Percentiles rank a stretch among this genome's conserved stretches.
Evolutionary conservation across 768 basidiomycete species (phyloP).

Genomic region (Jaapia argillacea): DNA sequence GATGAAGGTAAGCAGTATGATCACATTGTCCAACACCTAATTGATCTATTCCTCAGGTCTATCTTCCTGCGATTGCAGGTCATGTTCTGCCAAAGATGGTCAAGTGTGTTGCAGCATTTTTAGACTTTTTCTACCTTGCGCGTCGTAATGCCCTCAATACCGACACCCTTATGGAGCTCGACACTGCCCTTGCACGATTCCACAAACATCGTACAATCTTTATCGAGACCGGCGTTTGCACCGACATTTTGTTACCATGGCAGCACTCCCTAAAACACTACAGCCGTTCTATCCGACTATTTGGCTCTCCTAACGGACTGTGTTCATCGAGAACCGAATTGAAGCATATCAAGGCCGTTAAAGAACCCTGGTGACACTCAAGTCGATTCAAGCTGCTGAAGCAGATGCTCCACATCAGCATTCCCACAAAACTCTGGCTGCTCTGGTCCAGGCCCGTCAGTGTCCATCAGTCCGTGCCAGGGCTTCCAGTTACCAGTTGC

Average conservation of each 20-base stretch:
- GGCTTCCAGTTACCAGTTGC: too few relatives aligned
- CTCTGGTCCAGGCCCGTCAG: too few relatives aligned
- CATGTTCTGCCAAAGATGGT: conserved; percentile 18
- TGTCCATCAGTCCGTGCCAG: too few relatives aligned
- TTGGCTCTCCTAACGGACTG: conserved; percentile 12
- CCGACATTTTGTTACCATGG: neutral
- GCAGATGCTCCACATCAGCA: too few relatives aligned
- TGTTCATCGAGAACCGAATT: conserved; percentile 14
- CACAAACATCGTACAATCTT: neutral
- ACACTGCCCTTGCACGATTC: conserved; percentile 1
- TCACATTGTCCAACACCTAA: neutral
- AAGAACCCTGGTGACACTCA: conserved; percentile 13
- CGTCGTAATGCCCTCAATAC: conserved; percentile 10
- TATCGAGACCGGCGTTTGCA: neutral
- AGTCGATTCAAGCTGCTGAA: conserved; percentile 8
- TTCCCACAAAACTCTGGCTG: too few relatives aligned
- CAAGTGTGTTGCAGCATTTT: conserved; percentile 13
- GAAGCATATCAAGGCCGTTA: conserved; percentile 13
- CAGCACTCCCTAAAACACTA: neutral
- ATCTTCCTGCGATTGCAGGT: conserved; percentile 18
- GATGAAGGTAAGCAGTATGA: conserved; percentile 23
- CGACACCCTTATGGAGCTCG: conserved; percentile 9
- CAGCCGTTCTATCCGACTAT: neutral
- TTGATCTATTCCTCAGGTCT: conserved; percentile 4
- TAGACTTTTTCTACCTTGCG: conserved; percentile 24